Percentiles rank a stretch among this genome's conserved stretches.
phyloP scores from a whole-genome alignment of 2,329 filamentous ascomycete genomes.

The Aspergillus neoniger region DNA sequence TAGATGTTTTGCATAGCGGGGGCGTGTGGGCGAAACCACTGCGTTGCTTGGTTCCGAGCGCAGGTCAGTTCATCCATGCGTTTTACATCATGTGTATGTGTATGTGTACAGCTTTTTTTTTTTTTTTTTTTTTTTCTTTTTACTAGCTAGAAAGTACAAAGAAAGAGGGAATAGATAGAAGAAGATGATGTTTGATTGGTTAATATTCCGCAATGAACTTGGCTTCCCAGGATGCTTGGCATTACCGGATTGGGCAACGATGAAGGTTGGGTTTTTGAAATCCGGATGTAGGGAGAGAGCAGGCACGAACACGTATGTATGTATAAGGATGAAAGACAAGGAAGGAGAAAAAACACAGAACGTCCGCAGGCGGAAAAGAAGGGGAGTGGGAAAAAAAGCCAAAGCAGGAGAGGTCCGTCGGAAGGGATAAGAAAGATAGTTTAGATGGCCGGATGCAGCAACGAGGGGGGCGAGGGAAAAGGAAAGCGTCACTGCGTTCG shows the following conservation, averaged over 20 bases:
- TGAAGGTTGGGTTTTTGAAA: neutral
- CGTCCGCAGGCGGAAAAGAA: neutral
- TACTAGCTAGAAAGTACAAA: neutral
- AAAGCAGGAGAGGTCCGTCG: neutral
- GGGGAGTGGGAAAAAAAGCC: neutral
- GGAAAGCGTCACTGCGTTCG: too few species aligned
- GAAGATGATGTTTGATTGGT: too few species aligned
- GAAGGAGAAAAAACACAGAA: too few species aligned
- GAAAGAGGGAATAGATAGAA: neutral
- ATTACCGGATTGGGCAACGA: neutral
- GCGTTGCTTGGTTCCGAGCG: neutral
- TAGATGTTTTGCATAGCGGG: constrained; percentile 4
- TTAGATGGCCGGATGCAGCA: neutral
- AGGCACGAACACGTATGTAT: neutral
- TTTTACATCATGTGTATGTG: too few species aligned
- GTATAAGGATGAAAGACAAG: neutral
- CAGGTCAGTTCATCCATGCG: neutral
- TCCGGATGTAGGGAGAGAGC: neutral
- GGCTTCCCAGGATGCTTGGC: neutral
- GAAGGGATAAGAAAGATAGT: neutral
- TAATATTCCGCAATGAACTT: too few species aligned
- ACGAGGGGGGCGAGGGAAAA: neutral
- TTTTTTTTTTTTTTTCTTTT: too few species aligned
- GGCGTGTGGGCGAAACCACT: constrained; percentile 13
- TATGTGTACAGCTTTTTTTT: neutral